Conservation (phyloP, 2,329 filamentous ascomycete species). For the Falciphora oryzae region DNA sequence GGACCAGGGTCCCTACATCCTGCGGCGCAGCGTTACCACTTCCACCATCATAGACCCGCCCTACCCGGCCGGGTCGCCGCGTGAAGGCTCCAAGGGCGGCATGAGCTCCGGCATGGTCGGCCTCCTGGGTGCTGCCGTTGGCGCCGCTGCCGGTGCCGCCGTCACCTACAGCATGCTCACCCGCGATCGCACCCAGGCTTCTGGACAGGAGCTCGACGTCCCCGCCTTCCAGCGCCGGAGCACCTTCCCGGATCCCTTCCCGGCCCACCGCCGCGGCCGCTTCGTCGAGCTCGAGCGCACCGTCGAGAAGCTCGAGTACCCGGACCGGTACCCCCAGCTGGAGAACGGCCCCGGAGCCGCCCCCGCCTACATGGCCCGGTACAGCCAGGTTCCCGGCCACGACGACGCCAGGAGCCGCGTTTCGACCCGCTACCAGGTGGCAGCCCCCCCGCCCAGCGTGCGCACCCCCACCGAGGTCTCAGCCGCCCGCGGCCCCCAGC, state of each 20-base stretch:
- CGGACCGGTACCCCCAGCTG: slow-evolving; percentile 26
- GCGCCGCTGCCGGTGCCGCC: slow-evolving; percentile 73
- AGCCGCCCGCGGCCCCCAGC: slow-evolving; percentile 26
- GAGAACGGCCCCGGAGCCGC: slow-evolving; percentile 26
- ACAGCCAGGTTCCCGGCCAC: slow-evolving; percentile 25
- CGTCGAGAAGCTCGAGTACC: slow-evolving; percentile 32
- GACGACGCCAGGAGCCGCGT: slow-evolving; percentile 37
- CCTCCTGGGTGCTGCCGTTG: slow-evolving; percentile 47
- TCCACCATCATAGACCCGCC: slow-evolving; percentile 20
- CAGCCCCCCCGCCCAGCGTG: slow-evolving; percentile 21
- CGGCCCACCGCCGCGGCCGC: slow-evolving; percentile 24
- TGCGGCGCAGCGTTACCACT: slow-evolving; percentile 29
- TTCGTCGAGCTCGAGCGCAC: slow-evolving; percentile 32
- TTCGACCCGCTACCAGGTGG: slow-evolving; percentile 29
- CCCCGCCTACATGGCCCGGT: slow-evolving; percentile 30
- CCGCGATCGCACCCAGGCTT: slow-evolving; percentile 36
- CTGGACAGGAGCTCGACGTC: slow-evolving; percentile 34
- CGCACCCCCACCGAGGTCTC: slow-evolving; percentile 38
- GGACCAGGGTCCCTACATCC: slow-evolving; percentile 22
- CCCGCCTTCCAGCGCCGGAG: slow-evolving; percentile 36
- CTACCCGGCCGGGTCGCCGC: slow-evolving; percentile 18
- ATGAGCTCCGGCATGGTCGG: slow-evolving; percentile 58
- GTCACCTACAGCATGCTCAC: slow-evolving; percentile 64
- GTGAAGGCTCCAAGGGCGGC: slow-evolving; percentile 27
- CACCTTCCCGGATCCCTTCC: slow-evolving; percentile 37